Base-by-base conservation (phyloP, 108 stramenopile species). In the Skeletonema potamos region DNA sequence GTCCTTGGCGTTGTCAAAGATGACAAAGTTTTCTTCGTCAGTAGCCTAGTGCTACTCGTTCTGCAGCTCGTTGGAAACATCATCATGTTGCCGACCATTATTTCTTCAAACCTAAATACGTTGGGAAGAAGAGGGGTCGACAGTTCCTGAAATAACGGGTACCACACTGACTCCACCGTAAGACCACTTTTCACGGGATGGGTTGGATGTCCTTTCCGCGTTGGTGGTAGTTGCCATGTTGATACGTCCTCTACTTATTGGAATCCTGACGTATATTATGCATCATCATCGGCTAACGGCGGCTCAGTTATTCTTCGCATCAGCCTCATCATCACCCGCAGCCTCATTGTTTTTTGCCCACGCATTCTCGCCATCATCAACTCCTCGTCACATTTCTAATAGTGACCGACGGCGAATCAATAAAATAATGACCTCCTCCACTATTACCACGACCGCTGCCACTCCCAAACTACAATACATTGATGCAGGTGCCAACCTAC, bases 401-500 rank as follows among this genome's bases (percentile, higher is more conserved):
- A n/a, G 39, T n/a, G 39, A 4, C 4, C 39, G 39, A 11, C 15
- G 15, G 0, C 39, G 3, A 15, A n/a, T 15, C 15, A 11, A 12
- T 3, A n/a, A 41, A 15, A 41, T 41, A 13, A 41, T 41, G 39
- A n/a, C 39, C 39, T 41, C 39, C 39, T 11, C 36, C 9, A 11
- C 9, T 11, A 11, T 2, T 11, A 37, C 9, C 9, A 11, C 36
- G 2, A 1, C 36, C 11, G 36, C 39, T 41, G 39, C 15, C 39
- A 41, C 2, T 2, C 3, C 15, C 2, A 41, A 57, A 29, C 56
- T 57, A 15, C 39, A 54, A 27, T 91, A 83, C 76, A 83, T 98
- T 28, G 98, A 99, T 70, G 96, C 97, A 74, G 98, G 98, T 54
- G 92, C 95, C 70, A 99, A 99, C 72, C 70, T 98, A 6, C 59